Evolutionary conservation across 441 rosid genomes (phyloP), one percentile per base, ranked within the genome.

Genomic region (Isatis lusitanica): DNA sequence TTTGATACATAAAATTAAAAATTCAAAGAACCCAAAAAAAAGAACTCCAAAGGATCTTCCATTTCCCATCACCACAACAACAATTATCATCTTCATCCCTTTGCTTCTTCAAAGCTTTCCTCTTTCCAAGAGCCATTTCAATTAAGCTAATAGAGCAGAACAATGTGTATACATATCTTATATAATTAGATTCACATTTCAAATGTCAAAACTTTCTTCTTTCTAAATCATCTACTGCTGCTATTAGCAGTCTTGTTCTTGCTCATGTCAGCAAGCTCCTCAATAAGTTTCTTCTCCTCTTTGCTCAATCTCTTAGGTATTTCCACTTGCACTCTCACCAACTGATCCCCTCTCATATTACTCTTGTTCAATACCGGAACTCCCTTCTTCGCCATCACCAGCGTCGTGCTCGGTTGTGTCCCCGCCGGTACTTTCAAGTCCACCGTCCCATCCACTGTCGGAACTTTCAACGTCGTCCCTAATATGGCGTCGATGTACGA

Each of bases 301-400:
- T 83, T 77, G 80, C 92, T 88, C 83, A 95, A 71, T 77, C 96
- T 82, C 81, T 95, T 95, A 0, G 99, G 99, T 74, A 95, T 95
- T 80, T 95, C 99, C 0, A 95, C 94, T 68, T 91, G 99, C 30
- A 95, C 96, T 4, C 98, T 91, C 51, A 95, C 99, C 85, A 93
- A 75, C 84, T 93, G 99, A 77, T 95, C 98, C 0, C 97, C 98
- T 68, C 98, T 90, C 90, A 80, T 85, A 73, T 85, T 93, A 79
- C 85, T 88, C 82, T 87, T 95, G 75, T 88, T 95, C 68, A 95
- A 80, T 42, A 90, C 86, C 0, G 98, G 99, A 59, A 95, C 96
- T 17, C 99, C 99, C 74, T 87, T 95, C 81, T 87, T 95, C 13
- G 94, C 91, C 99, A 95, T 93, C 52, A 93, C 92, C 17, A 95